Evolutionary conservation across 2,329 filamentous ascomycete genomes (phyloP), one percentile per base, ranked within the genome.

Genomic region (Emmonsiellopsis sp.): DNA sequence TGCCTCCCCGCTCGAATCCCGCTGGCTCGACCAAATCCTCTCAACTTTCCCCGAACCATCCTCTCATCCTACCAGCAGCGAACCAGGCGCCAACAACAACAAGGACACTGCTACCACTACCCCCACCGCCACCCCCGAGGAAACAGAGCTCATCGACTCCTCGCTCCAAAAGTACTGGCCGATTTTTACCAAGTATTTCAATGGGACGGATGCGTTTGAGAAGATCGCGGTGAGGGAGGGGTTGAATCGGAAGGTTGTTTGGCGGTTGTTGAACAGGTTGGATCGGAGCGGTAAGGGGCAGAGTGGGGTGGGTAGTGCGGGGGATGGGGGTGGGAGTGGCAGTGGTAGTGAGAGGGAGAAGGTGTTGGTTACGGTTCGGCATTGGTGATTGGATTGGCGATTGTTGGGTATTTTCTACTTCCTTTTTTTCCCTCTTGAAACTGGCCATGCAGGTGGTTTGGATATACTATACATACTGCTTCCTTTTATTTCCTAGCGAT

Each of bases 211-310:
- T 64, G 84, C 91, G 2, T 76, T 97, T 55, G 93, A 98, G 72
- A 84, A 91, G 61, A 86, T 98, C 59, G 82, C 87, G 1, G 74
- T 93, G n/a, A 80, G 86, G 53, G 89, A 96, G 71, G 87, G 87
- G 5, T 79, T 94, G 73, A 95, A 93, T 74, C 78, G 89, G 53
- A 94, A 92, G 71, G 67, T 73, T 42, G 77, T 82, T 3, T 74
- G 74, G 70, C 69, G 72, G 57, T 61, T 81, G 54, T 68, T 82
- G 34, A 71, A 65, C 42, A 85, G 87, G 60, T 78, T 89, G 11
- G 90, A 87, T 75, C 79, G 80, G 46, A 73, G 84, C 52, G 67
- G 84, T 53, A 68, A 87, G 66, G 68, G 46, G 31, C 40, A 45
- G 49, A 21, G 58, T 60, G 17, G 60, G 60, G 32, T 27, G 21